Percentiles rank a stretch among this genome's conserved stretches.
Evolutionary conservation across 768 basidiomycete genomes (phyloP).

Genomic region (Lentinula edodes): DNA sequence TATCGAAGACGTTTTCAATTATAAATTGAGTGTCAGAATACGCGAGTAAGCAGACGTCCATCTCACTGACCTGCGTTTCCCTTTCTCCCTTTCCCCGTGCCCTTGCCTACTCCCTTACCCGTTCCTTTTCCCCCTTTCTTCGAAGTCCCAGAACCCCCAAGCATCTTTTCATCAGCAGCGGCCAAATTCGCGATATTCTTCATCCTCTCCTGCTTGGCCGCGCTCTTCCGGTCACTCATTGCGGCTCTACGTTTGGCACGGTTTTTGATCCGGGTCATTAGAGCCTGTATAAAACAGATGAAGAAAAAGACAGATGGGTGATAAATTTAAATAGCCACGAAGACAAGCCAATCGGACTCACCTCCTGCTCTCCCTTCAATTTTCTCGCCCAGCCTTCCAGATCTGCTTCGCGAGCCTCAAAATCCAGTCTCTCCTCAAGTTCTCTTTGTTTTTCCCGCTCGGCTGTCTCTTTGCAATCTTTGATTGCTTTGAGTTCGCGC

Average conservation of each 20-base stretch:
- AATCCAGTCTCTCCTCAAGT: conserved; percentile 60
- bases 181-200: conserved; percentile 92
- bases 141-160: background rate
- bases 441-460: conserved; percentile 61
- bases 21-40: background rate
- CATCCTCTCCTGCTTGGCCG: conserved; percentile 93
- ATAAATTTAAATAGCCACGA: background rate
- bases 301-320: background rate
- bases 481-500: conserved; percentile 54
- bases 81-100: conserved; percentile 82
- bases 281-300: conserved; percentile 47
- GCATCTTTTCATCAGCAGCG: conserved; percentile 53
- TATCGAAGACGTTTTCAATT: conserved; percentile 18
- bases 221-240: conserved; percentile 86
- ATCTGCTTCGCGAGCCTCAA: conserved; percentile 70
- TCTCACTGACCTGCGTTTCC: conserved; percentile 59
- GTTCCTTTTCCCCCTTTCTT: background rate
- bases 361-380: conserved; percentile 78
- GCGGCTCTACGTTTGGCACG: conserved; percentile 75
- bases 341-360: conserved; percentile 17
- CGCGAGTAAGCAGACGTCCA: background rate
- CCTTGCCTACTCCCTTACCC: conserved; percentile 23
- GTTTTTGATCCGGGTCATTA: conserved; percentile 85
- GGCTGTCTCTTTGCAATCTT: conserved; percentile 70
- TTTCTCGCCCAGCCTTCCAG: conserved; percentile 68